Conservation (phyloP, 768 basidiomycete species). For the Heimioporus sp. region DNA sequence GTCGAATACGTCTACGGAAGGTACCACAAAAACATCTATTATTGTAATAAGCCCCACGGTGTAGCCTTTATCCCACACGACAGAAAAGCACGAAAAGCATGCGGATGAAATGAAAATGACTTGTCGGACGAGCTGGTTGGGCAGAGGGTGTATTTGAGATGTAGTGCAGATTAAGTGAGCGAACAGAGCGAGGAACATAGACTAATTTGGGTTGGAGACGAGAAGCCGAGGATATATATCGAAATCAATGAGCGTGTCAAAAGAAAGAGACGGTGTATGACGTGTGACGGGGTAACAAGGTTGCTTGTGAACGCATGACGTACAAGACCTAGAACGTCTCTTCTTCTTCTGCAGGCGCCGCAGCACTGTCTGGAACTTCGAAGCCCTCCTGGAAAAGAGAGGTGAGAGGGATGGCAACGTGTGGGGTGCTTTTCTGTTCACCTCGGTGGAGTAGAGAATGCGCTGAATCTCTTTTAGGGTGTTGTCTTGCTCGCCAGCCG, state of each 20-base stretch:
- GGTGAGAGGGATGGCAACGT: neutral
- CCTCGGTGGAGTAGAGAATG: slow-evolving; percentile 95
- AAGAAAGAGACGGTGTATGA: slow-evolving; percentile 4
- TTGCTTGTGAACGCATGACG: slow-evolving; percentile 8
- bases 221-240: slow-evolving; percentile 6
- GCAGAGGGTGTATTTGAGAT: slow-evolving; percentile 19
- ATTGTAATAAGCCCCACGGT: slow-evolving; percentile 22
- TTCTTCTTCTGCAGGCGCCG: slow-evolving; percentile 62
- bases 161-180: slow-evolving; percentile 26
- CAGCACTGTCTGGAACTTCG: slow-evolving; percentile 74
- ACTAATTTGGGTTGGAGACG: slow-evolving; percentile 10
- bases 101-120: neutral
- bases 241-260: slow-evolving; percentile 18
- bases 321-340: slow-evolving; percentile 60
- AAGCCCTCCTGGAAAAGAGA: slow-evolving; percentile 73
- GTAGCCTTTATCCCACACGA: slow-evolving; percentile 25
- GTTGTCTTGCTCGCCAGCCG: slow-evolving; percentile 53
- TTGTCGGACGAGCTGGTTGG: neutral
- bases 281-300: neutral
- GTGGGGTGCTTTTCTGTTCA: slow-evolving; percentile 27
- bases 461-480: slow-evolving; percentile 80
- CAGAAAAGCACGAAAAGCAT: neutral
- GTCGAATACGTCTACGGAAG: slow-evolving; percentile 7
- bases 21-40: slow-evolving; percentile 14
- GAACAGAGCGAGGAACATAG: slow-evolving; percentile 21